Percentiles rank a stretch among this genome's conserved stretches.
Evolutionary conservation across 1,139 yeast species (phyloP).

Genomic region (Geotrichum reessii): DNA sequence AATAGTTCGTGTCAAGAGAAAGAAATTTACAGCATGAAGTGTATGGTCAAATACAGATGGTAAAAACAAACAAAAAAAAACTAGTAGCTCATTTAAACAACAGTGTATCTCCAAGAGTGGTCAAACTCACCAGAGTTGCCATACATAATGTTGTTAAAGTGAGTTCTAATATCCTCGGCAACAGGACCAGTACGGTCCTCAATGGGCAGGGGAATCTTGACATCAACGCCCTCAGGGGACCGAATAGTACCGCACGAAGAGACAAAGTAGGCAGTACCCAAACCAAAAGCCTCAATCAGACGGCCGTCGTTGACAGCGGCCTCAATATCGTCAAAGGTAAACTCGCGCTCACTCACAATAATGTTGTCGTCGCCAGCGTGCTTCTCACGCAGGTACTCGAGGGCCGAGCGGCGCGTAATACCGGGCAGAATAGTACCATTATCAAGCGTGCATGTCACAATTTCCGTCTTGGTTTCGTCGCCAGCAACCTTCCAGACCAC

Average conservation of each 20-base stretch:
- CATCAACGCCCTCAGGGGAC: conserved; percentile 35
- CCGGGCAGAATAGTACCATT: conserved; percentile 43
- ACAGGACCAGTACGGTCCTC: conserved; percentile 15
- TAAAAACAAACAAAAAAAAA: background rate
- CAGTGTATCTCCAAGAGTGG: conserved; percentile 12
- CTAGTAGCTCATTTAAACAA: background rate
- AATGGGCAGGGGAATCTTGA: conserved; percentile 34
- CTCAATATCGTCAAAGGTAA: conserved; percentile 39
- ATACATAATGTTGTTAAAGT: conserved; percentile 8
- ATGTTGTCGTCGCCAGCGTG: conserved; percentile 25
- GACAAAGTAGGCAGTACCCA: conserved; percentile 44
- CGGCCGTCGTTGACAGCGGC: conserved; percentile 38
- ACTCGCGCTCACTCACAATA: conserved; percentile 37
- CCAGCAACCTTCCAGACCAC: conserved; percentile 34
- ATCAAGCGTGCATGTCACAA: conserved; percentile 41
- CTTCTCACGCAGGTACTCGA: conserved; percentile 35
- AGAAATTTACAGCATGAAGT: no score
- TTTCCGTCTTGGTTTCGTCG: conserved; percentile 37
- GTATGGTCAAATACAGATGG: background rate
- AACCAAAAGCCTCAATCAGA: conserved; percentile 42
- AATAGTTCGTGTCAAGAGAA: no score
- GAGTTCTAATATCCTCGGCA: conserved; percentile 10
- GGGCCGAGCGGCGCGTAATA: conserved; percentile 42
- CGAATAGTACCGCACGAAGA: conserved; percentile 39
- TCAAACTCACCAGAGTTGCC: conserved; percentile 4